Percentiles rank a stretch among this genome's conserved stretches.
Evolutionary conservation across 2,329 filamentous ascomycete species (phyloP).

Genomic region (Pseudogymnoascus sp.): DNA sequence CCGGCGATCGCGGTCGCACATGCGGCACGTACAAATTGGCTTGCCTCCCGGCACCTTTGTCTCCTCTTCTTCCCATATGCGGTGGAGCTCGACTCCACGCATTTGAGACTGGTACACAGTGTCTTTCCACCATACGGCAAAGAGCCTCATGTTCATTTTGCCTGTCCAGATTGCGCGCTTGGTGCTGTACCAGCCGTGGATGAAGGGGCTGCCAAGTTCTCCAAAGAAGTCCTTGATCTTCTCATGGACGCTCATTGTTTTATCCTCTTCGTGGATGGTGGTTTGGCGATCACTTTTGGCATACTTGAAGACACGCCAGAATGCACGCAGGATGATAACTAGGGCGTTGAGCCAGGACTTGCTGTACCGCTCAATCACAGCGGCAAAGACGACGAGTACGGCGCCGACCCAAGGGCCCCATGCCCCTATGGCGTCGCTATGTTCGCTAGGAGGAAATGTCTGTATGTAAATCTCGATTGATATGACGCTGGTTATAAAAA

Average conservation of each 20-base stretch:
- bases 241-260: neutral
- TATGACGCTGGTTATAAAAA: slow-evolving; percentile 10
- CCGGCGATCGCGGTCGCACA: neutral
- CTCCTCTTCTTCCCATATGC: neutral
- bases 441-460: slow-evolving; percentile 9
- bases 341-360: slow-evolving; percentile 4
- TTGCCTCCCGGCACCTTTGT: neutral
- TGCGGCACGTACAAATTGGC: neutral
- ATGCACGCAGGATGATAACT: neutral
- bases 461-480: slow-evolving; percentile 7
- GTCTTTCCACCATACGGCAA: neutral
- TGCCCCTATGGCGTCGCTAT: slow-evolving; percentile 12
- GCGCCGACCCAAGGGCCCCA: slow-evolving; percentile 14
- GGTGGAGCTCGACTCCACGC: neutral
- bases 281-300: neutral
- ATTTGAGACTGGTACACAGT: neutral
- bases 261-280: neutral
- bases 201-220: neutral
- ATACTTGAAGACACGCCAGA: neutral
- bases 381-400: slow-evolving; percentile 9
- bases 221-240: neutral
- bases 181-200: neutral
- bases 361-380: slow-evolving; percentile 10
- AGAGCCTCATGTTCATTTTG: neutral
- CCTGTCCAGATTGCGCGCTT: neutral